A percentile compares a stretch with the other conserved stretches of the same genome.
Conservation (phyloP, 2,329 filamentous ascomycete genomes). For the Aspergillus eucalypticola region DNA sequence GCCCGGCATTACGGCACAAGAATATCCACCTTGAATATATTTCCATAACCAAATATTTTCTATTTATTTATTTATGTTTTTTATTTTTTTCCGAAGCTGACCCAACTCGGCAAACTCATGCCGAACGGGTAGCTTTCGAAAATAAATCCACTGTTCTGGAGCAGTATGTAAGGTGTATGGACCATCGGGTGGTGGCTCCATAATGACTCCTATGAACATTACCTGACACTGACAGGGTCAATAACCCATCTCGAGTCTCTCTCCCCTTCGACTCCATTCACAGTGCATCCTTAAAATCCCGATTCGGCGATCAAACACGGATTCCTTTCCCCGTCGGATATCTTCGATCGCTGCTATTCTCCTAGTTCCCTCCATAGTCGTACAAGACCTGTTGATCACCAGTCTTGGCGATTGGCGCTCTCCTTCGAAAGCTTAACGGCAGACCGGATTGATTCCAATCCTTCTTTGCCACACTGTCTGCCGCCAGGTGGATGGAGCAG, state of each 20-base stretch:
- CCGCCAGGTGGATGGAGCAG: background rate
- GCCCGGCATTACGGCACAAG: slow-evolving; percentile 14
- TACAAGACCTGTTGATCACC: background rate
- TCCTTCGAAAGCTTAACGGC: background rate
- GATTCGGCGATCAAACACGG: background rate
- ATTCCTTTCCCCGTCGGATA: background rate
- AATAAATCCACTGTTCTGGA: background rate
- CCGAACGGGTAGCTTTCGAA: slow-evolving; percentile 13
- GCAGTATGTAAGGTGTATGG: too few relatives aligned
- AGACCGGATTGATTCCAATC: background rate
- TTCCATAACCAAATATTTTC: background rate
- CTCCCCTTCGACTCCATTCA: background rate
- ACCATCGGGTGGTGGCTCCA: background rate
- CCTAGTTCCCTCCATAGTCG: background rate
- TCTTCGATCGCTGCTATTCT: background rate
- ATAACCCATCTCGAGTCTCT: background rate
- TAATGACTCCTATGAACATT: background rate
- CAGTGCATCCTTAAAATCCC: background rate
- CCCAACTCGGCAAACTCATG: slow-evolving; percentile 19
- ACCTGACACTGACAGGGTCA: background rate
- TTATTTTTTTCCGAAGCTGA: background rate
- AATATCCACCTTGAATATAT: background rate
- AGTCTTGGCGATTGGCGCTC: background rate
- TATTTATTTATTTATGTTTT: background rate
- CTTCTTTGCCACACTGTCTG: background rate